Base-by-base conservation (phyloP, 1,284 basidiomycete species). In the Sporisorium iseilematis-ciliati region DNA sequence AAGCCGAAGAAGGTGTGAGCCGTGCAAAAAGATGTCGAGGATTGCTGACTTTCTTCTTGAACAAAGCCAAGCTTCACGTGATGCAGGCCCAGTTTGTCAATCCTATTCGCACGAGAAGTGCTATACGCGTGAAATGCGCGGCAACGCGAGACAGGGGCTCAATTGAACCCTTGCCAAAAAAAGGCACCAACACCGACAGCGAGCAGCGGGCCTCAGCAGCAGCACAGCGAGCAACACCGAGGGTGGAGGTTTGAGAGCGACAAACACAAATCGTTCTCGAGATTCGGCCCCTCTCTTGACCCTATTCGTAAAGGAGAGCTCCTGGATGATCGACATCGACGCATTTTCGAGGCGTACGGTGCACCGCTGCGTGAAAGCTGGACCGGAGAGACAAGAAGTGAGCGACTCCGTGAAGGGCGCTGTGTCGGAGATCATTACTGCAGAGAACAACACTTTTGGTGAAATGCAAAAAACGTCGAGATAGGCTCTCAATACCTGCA, bases 61-160 rank as follows among this genome's bases (percentile, higher is more conserved):
- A 41, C 38, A 23, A 14, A 33, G 12, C 31, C 38, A 38, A 21
- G 40, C 42, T 57, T 57, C 66, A 68, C 66, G 66, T 68, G 60
- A 68, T 63, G 51, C 25, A 2, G 18, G 5, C 31, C 4, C 3
- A 29, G 4, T 29, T 7, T 7, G 6, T 2, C 4, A 11, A 14
- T 10, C 10, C 21, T 6, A 21, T 20, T 61, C 65, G 65, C 45
- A 58, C 65, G 65, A 62, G 46, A 67, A 42, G 2, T 33, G 6
- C 26, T 56, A 7, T 33, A 62, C 45, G 51, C 65, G 55, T 45
- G 38, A 29, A 29, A n/a, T 33, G 41, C 59, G 65, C 55, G 65
- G 52, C 41, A 59, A 38, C 51, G 51, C 60, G 66, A 63, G 66
- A 69, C 60, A 63, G 60, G 61, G 66, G 61, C 60, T 68, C 52